Percentiles rank a stretch among this genome's conserved stretches.
These are phyloP conservation scores for Ceratocystis papillata DNA, from an alignment of 2,329 filamentous ascomycete species.

Conservation along the genomic window DNA sequence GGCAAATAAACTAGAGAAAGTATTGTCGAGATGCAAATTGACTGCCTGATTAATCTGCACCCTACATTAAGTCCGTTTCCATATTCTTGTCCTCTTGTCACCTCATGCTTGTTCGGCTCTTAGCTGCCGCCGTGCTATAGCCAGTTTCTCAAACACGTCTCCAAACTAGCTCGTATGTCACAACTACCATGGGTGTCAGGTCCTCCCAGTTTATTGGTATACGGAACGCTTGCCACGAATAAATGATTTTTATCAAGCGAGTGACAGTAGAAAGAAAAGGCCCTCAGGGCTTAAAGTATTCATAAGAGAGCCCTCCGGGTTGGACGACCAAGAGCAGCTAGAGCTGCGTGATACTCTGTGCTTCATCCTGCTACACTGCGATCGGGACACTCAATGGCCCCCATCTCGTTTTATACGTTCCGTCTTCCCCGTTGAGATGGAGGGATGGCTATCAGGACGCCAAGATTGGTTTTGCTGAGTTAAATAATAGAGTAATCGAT, in stretches of 20 bases:
- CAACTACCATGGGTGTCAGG: neutral
- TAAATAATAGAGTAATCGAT: slow-evolving; percentile 2
- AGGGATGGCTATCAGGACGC: neutral
- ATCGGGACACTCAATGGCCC: neutral
- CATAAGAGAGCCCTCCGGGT: neutral
- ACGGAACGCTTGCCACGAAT: neutral
- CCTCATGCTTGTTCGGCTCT: too few relatives aligned
- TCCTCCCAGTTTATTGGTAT: slow-evolving; percentile 3
- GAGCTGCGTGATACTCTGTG: neutral
- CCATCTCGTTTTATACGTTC: neutral
- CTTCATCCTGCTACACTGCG: neutral
- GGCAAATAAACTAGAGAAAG: neutral
- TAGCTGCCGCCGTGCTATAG: neutral
- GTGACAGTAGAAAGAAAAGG: neutral
- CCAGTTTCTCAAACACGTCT: neutral
- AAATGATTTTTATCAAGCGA: neutral
- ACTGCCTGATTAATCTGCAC: too few relatives aligned
- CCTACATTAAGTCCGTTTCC: too few relatives aligned
- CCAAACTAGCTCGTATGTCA: neutral
- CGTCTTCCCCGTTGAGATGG: neutral
- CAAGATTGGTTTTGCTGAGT: neutral
- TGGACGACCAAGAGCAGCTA: neutral
- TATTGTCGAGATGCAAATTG: too few relatives aligned
- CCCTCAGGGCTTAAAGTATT: neutral
- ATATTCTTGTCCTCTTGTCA: too few relatives aligned